phyloP scores from a whole-genome alignment of 352 stramenopile genomes.

The Globisporangium lucens region DNA sequence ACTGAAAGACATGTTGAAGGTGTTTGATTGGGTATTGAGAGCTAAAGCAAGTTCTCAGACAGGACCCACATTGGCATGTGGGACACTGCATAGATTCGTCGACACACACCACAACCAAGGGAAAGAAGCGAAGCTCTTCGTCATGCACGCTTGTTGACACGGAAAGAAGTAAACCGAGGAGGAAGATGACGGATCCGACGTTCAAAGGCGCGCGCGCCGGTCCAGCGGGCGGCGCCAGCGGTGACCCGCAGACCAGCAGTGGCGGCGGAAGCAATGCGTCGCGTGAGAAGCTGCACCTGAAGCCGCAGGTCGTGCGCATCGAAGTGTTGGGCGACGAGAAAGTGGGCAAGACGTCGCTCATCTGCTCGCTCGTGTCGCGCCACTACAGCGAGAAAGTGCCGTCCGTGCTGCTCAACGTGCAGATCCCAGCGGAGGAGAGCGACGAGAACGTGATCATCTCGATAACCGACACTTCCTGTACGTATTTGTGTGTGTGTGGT shows the following conservation, averaged over 20 bases:
- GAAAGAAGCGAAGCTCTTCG: neutral
- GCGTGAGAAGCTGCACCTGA: constrained; percentile 54
- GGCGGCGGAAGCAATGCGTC: constrained; percentile 1
- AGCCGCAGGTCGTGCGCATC: constrained; percentile 84
- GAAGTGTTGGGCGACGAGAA: constrained; percentile 89
- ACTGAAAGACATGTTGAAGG: constrained; percentile 5
- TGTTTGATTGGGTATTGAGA: neutral
- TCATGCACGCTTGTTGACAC: neutral
- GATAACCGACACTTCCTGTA: constrained; percentile 87
- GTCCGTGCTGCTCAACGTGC: constrained; percentile 82
- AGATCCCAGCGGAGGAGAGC: constrained; percentile 87
- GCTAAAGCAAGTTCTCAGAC: neutral
- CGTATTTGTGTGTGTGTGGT: constrained; percentile 8
- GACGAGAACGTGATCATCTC: constrained; percentile 89
- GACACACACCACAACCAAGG: neutral
- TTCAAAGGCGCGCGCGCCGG: constrained; percentile 23
- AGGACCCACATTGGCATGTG: neutral
- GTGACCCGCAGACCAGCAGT: constrained; percentile 4
- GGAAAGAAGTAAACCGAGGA: neutral
- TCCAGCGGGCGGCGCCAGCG: neutral
- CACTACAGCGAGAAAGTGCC: constrained; percentile 89
- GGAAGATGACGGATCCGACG: constrained; percentile 31
- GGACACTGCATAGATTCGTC: neutral
- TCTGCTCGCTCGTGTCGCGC: constrained; percentile 86
- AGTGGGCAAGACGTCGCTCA: constrained; percentile 90